Conservation (phyloP, 1,284 basidiomycete species). For the Rhodotorula sp. region DNA sequence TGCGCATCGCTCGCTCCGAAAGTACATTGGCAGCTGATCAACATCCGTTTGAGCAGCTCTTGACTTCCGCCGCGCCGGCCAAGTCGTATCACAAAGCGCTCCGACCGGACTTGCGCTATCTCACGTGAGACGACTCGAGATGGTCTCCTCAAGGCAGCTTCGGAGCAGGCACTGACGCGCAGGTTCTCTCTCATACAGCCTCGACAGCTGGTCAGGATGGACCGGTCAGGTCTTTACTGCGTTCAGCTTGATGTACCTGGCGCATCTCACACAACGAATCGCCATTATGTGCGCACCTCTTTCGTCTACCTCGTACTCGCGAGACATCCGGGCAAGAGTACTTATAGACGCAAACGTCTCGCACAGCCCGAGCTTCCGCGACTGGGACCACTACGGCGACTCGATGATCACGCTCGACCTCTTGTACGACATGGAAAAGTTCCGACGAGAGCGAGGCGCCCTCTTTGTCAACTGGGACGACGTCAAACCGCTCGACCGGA, state of each 20-base stretch:
- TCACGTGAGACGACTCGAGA: conserved; percentile 12
- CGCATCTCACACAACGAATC: conserved; percentile 25
- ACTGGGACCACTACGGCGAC: conserved; percentile 32
- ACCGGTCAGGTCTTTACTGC: conserved; percentile 29
- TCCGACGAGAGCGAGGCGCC: conserved; percentile 20
- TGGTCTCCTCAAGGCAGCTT: rapidly evolving
- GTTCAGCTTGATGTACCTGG: conserved; percentile 30
- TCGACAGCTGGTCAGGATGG: conserved; percentile 13
- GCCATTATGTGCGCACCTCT: conserved; percentile 23
- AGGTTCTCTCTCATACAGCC: not conserved
- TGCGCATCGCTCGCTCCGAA: not conserved
- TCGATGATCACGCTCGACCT: conserved; percentile 27
- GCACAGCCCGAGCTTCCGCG: conserved; percentile 27
- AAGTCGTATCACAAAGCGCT: conserved; percentile 23
- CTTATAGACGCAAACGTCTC: too few species aligned
- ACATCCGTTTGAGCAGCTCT: conserved; percentile 3
- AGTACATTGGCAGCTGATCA: not conserved
- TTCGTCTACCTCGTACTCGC: not conserved
- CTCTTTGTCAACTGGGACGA: conserved; percentile 37
- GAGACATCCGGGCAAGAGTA: not conserved
- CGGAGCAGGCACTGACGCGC: not conserved
- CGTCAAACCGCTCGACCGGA: conserved; percentile 30
- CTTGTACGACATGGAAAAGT: conserved; percentile 36
- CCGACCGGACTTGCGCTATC: conserved; percentile 24
- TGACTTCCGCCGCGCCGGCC: conserved; percentile 17